Conservation (phyloP, 2,329 filamentous ascomycete genomes). For the Paraphaeosphaeria sporulosa region DNA sequence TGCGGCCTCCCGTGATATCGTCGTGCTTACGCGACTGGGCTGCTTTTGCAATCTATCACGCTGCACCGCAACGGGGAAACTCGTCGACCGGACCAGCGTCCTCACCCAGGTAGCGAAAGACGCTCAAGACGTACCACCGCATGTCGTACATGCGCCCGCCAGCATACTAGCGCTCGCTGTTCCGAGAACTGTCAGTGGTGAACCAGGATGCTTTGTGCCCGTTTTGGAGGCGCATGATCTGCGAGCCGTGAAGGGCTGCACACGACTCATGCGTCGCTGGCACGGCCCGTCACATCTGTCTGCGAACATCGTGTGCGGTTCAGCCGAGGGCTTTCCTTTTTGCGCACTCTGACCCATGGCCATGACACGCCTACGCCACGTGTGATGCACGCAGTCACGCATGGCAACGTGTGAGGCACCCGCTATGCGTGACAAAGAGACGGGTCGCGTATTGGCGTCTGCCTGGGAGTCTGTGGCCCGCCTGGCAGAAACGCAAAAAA, state of each 20-base stretch:
- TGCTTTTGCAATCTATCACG: too few species aligned
- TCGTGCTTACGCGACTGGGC: too few species aligned
- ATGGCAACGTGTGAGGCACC: background rate
- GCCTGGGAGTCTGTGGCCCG: background rate
- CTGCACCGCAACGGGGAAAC: too few species aligned
- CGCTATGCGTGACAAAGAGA: background rate
- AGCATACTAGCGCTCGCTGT: background rate
- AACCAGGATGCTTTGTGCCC: background rate
- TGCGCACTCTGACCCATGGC: background rate
- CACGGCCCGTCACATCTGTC: constrained; percentile 4
- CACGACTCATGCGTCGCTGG: constrained; percentile 4
- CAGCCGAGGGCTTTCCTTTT: background rate
- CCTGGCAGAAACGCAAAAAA: background rate
- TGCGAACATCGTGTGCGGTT: background rate
- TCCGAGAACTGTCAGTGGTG: background rate
- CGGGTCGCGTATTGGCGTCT: background rate
- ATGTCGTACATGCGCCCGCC: background rate
- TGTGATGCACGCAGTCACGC: background rate
- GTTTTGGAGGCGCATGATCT: constrained; percentile 1
- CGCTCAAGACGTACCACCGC: background rate
- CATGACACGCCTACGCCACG: constrained; percentile 9
- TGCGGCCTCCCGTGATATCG: too few species aligned
- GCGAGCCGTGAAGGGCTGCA: background rate
- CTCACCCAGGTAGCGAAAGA: too few species aligned
- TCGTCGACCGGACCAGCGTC: too few species aligned